A percentile compares a stretch with the other conserved stretches of the same genome.
phyloP scores from a whole-genome alignment of 352 stramenopile genomes.

The Phytophthora quininea region DNA sequence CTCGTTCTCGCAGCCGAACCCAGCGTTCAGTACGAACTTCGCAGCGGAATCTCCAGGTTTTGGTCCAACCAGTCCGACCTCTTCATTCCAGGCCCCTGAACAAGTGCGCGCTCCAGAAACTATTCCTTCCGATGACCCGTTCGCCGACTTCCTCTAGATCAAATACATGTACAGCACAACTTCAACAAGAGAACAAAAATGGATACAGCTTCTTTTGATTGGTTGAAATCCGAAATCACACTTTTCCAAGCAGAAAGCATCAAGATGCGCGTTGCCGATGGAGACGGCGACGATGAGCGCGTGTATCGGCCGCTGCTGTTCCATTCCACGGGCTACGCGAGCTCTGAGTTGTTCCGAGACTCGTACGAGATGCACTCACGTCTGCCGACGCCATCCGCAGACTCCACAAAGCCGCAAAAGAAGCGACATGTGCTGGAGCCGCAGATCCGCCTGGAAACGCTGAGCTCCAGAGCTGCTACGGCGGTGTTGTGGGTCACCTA shows the following conservation, averaged over 20 bases:
- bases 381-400: constrained; percentile 36
- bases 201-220: constrained; percentile 9
- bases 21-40: constrained; percentile 21
- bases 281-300: constrained; percentile 37
- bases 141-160: constrained; percentile 25
- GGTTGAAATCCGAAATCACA: constrained; percentile 21
- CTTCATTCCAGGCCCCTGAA: constrained; percentile 2
- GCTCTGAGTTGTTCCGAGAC: constrained; percentile 81
- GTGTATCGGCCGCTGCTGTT: constrained; percentile 86
- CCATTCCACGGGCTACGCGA: constrained; percentile 79
- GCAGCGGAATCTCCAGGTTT: constrained; percentile 17
- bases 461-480: constrained; percentile 75
- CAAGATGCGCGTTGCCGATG: neutral
- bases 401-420: constrained; percentile 32
- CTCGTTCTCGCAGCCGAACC: constrained; percentile 9
- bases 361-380: constrained; percentile 80
- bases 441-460: constrained; percentile 80
- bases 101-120: constrained; percentile 23
- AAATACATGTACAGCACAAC: neutral
- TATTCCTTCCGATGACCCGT: constrained; percentile 23
- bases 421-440: constrained; percentile 40
- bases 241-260: neutral
- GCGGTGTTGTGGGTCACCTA: constrained; percentile 82
- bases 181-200: neutral
- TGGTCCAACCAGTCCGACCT: constrained; percentile 1